Conservation (phyloP, 1,284 basidiomycete genomes). For the Vanrija sp. region DNA sequence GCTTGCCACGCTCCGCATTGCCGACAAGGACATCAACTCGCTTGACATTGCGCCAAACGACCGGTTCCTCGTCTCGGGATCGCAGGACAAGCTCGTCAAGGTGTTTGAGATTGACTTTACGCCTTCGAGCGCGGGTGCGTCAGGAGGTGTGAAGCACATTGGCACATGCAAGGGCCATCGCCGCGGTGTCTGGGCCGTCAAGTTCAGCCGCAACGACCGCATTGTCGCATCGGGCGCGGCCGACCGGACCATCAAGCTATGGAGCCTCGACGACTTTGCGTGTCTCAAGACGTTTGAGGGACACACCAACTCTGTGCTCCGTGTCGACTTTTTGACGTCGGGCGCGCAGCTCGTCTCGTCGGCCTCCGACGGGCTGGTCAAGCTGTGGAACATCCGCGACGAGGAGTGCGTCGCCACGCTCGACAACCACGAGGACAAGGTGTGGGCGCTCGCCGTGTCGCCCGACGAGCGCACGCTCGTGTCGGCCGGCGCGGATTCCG, state of each 20-base stretch:
- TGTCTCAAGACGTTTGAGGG: slow-evolving; percentile 95
- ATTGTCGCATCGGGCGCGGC: slow-evolving; percentile 89
- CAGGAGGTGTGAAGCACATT: slow-evolving; percentile 67
- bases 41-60: slow-evolving; percentile 92
- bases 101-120: slow-evolving; percentile 73
- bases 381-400: slow-evolving; percentile 87
- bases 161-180: slow-evolving; percentile 95
- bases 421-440: slow-evolving; percentile 96
- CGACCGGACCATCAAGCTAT: slow-evolving; percentile 89
- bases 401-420: slow-evolving; percentile 84
- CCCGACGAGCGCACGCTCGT: slow-evolving; percentile 74
- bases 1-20: slow-evolving; percentile 83
- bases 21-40: slow-evolving; percentile 99
- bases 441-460: slow-evolving; percentile 84
- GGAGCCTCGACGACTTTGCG: slow-evolving; percentile 85
- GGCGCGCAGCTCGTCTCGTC: slow-evolving; percentile 85
- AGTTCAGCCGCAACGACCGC: slow-evolving; percentile 76
- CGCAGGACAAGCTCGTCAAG: slow-evolving; percentile 93
- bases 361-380: slow-evolving; percentile 90
- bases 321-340: slow-evolving; percentile 79
- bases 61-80: slow-evolving; percentile 81
- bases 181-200: slow-evolving; percentile 91
- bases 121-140: slow-evolving; percentile 39
- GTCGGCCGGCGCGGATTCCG: slow-evolving; percentile 90
- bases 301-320: slow-evolving; percentile 92